These are phyloP conservation scores for Coccomyxa sp. DNA, from an alignment of 139 green algal genomes.

Conservation along the genomic window DNA sequence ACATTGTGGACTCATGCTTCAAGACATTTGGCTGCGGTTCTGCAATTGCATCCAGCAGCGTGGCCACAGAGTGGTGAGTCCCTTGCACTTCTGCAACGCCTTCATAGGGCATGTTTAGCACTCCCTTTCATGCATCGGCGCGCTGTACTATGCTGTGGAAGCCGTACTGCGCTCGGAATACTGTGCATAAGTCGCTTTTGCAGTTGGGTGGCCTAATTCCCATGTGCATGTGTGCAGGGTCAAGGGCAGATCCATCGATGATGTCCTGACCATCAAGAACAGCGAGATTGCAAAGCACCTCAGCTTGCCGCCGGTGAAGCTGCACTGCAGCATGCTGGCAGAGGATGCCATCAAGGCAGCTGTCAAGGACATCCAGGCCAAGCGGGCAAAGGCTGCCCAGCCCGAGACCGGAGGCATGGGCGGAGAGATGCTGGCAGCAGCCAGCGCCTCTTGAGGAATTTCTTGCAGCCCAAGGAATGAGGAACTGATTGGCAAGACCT, in stretches of 20 bases:
- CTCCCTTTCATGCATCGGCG: no score
- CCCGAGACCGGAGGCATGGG: no score
- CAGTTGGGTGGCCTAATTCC: not conserved
- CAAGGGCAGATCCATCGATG: conserved; percentile 45
- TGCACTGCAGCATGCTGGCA: conserved; percentile 99
- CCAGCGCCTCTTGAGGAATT: no score
- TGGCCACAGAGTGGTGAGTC: conserved; percentile 87
- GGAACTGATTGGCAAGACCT: no score
- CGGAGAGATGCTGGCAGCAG: no score
- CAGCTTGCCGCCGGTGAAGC: conserved; percentile 94
- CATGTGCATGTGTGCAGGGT: conserved; percentile 41
- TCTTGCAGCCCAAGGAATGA: no score
- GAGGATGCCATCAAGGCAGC: conserved; percentile 93
- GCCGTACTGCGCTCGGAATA: not conserved
- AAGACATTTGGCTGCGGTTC: conserved; percentile 99
- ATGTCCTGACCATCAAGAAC: conserved; percentile 85
- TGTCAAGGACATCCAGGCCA: conserved; percentile 86
- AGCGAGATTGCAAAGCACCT: conserved; percentile 97
- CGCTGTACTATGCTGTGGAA: no score
- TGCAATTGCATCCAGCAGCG: conserved; percentile 92
- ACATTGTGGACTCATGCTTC: conserved; percentile 96
- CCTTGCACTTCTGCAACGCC: not conserved
- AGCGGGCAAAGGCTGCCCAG: not conserved
- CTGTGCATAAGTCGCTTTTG: not conserved
- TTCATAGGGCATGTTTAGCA: not conserved